Evolutionary conservation across 352 stramenopile species (phyloP).

Genomic region (Globisporangium paroecandrum): DNA sequence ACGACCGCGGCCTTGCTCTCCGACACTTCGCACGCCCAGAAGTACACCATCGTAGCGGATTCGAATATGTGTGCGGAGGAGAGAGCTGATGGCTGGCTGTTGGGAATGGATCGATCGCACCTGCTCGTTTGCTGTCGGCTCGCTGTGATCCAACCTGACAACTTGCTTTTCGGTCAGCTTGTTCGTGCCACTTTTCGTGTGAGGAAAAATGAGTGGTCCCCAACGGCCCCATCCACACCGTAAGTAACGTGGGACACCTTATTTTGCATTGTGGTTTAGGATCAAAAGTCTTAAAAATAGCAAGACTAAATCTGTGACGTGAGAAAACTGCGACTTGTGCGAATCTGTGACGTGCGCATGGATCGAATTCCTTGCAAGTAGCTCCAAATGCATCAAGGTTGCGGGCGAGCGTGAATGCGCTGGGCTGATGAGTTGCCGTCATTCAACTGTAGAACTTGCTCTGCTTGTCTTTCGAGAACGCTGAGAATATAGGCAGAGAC

Average conservation of each 20-base stretch:
- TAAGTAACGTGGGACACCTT: background rate
- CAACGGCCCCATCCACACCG: background rate
- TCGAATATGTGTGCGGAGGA: slow-evolving; percentile 1
- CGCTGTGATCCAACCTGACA: background rate
- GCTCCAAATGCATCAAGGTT: background rate
- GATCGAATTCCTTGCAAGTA: background rate
- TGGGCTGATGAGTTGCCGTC: no score
- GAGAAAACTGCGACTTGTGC: background rate
- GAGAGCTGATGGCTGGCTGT: background rate
- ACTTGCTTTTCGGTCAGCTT: background rate
- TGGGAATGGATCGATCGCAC: background rate
- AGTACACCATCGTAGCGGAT: slow-evolving; percentile 35
- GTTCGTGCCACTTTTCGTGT: background rate
- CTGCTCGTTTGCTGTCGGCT: background rate
- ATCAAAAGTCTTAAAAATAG: background rate
- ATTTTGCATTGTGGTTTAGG: background rate
- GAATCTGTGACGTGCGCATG: background rate
- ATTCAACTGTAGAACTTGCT: slow-evolving; percentile 8
- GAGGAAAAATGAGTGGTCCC: background rate
- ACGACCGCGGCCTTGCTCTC: slow-evolving; percentile 53
- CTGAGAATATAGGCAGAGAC: slow-evolving; percentile 49
- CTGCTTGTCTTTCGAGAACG: slow-evolving; percentile 23
- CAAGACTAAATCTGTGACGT: background rate
- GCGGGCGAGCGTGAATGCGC: no score
- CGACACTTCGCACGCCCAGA: slow-evolving; percentile 57